These are phyloP conservation scores for Xerocomus spinulosus DNA, from an alignment of 768 basidiomycete genomes.

Conservation along the genomic window DNA sequence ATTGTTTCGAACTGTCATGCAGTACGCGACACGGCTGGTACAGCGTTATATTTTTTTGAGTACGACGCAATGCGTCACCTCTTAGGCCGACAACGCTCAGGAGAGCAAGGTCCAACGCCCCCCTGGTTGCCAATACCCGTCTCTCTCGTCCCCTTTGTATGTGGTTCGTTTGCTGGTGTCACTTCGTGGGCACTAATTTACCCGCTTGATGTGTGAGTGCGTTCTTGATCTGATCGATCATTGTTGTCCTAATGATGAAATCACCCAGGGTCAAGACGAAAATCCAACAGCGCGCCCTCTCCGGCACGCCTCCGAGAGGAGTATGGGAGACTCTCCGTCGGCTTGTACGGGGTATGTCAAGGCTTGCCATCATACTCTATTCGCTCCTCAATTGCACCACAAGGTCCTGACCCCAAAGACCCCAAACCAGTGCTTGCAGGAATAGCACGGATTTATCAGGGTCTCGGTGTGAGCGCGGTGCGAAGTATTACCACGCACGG, in stretches of 20 bases:
- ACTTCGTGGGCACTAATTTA: conserved; percentile 89
- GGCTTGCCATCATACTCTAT: neutral
- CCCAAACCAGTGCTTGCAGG: conserved; percentile 77
- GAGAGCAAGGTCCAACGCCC: conserved; percentile 80
- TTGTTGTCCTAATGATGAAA: conserved; percentile 1
- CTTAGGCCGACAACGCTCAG: conserved; percentile 69
- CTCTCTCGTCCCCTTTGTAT: conserved; percentile 83
- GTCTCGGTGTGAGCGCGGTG: conserved; percentile 88
- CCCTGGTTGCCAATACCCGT: conserved; percentile 78
- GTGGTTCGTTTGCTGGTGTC: conserved; percentile 87
- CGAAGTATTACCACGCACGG: conserved; percentile 93
- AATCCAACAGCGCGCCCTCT: conserved; percentile 87
- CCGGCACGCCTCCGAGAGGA: conserved; percentile 69
- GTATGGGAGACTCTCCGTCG: conserved; percentile 70
- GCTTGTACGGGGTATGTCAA: conserved; percentile 66
- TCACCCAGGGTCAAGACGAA: conserved; percentile 80
- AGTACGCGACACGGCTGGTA: conserved; percentile 89
- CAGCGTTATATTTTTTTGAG: conserved; percentile 88
- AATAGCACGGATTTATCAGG: conserved; percentile 82
- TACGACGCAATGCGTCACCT: conserved; percentile 90
- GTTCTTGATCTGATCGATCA: neutral
- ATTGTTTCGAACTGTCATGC: conserved; percentile 6
- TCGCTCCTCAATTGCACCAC: conserved; percentile 1
- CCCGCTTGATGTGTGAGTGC: conserved; percentile 83
- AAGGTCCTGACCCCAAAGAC: conserved; percentile 73